A percentile compares a stretch with the other conserved stretches of the same genome.
phyloP scores from a whole-genome alignment of 2,329 filamentous ascomycete species.

The Lojkania enalia region DNA sequence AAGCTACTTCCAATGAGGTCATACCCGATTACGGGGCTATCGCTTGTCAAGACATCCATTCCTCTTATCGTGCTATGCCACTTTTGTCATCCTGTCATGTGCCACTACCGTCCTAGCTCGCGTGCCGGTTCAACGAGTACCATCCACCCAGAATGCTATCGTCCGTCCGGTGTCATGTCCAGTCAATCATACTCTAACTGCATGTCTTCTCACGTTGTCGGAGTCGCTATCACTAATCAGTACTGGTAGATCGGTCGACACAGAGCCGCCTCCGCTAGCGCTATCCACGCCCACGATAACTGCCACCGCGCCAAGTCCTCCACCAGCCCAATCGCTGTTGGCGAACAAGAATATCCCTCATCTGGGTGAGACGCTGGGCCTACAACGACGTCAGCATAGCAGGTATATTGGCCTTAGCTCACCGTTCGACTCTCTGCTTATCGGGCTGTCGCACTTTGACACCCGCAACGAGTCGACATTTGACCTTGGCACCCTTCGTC shows the following conservation, averaged over 20 bases:
- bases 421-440: constrained; percentile 80
- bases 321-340: constrained; percentile 35
- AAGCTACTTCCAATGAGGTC: constrained; percentile 20
- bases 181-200: constrained; percentile 5
- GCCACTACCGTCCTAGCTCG: not conserved
- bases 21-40: constrained; percentile 6
- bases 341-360: constrained; percentile 37
- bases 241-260: constrained; percentile 41
- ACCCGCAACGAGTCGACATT: constrained; percentile 78
- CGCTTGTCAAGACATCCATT: constrained; percentile 2
- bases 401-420: constrained; percentile 83
- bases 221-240: constrained; percentile 25
- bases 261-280: constrained; percentile 46
- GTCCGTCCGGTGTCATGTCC: no score
- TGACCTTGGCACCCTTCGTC: constrained; percentile 64
- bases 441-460: constrained; percentile 79
- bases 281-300: constrained; percentile 46
- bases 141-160: not conserved
- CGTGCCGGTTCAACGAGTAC: not conserved
- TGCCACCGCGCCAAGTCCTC: constrained; percentile 44
- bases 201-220: constrained; percentile 9
- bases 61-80: constrained; percentile 5
- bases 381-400: constrained; percentile 77
- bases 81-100: constrained; percentile 7
- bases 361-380: constrained; percentile 61